Conservation (phyloP, 768 basidiomycete genomes). For the Antrodiella citrinella region DNA sequence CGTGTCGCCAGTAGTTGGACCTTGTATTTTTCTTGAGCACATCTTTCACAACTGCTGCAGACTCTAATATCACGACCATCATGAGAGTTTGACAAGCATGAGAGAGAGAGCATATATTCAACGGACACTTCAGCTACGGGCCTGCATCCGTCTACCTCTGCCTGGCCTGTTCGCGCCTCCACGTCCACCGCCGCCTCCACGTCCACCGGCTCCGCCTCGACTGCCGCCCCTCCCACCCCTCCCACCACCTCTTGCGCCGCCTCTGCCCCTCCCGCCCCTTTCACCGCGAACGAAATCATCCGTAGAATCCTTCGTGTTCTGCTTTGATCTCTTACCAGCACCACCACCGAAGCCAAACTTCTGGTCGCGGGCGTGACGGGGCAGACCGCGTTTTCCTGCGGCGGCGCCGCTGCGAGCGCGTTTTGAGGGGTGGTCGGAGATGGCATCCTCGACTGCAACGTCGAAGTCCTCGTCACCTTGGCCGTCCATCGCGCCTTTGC, state of each 20-base stretch:
- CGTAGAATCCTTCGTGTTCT: slow-evolving; percentile 76
- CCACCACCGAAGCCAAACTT: slow-evolving; percentile 77
- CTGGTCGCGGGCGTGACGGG: slow-evolving; percentile 57
- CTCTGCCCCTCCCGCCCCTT: slow-evolving; percentile 22
- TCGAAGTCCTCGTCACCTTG: slow-evolving; percentile 70
- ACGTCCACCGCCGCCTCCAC: slow-evolving; percentile 25
- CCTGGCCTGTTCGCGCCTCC: slow-evolving; percentile 44
- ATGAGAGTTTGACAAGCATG: no score
- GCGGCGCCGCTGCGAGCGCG: slow-evolving; percentile 26
- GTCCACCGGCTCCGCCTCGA: slow-evolving; percentile 17
- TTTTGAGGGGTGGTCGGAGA: slow-evolving; percentile 65
- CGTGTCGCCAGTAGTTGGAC: no score
- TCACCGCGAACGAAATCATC: slow-evolving; percentile 54
- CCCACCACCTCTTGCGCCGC: slow-evolving; percentile 21
- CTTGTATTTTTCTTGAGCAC: no score
- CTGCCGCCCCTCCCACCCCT: slow-evolving; percentile 24
- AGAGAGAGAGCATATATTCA: no score
- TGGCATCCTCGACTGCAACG: slow-evolving; percentile 84
- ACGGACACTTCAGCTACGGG: slow-evolving; percentile 23
- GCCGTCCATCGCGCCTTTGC: slow-evolving; percentile 73
- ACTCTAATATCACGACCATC: no score
- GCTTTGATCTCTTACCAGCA: slow-evolving; percentile 59
- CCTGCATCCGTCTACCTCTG: slow-evolving; percentile 46
- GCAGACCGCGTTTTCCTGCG: slow-evolving; percentile 28
- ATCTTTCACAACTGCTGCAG: no score